Evolutionary conservation across 1,139 yeast genomes (phyloP).

Genomic region (Candida albicans): DNA sequence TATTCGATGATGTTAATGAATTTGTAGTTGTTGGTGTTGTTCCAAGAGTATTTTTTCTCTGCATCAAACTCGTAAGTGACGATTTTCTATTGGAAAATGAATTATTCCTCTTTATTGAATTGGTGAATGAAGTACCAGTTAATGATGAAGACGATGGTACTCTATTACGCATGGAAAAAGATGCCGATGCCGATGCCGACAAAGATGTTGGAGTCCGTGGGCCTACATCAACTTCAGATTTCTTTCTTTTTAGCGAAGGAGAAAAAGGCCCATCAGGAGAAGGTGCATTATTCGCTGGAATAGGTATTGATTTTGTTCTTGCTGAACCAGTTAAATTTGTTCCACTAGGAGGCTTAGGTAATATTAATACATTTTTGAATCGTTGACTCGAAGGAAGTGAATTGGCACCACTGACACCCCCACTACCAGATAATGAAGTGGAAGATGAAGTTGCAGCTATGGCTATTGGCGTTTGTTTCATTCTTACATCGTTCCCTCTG

Average conservation of each 20-base stretch:
- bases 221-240: constrained; percentile 31
- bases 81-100: constrained; percentile 21
- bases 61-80: constrained; percentile 12
- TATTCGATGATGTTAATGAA: constrained; percentile 31
- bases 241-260: constrained; percentile 41
- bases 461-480: constrained; percentile 7
- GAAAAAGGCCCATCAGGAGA: constrained; percentile 23
- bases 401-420: too few relatives aligned
- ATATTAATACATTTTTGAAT: constrained; percentile 42
- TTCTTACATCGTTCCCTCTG: constrained; percentile 6
- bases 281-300: constrained; percentile 9
- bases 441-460: constrained; percentile 11
- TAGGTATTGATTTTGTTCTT: constrained; percentile 15
- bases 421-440: constrained; percentile 12
- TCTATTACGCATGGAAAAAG: constrained; percentile 12
- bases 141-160: constrained; percentile 16
- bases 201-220: constrained; percentile 10
- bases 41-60: constrained; percentile 11
- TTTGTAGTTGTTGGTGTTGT: constrained; percentile 12
- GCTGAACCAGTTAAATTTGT: constrained; percentile 8
- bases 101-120: constrained; percentile 16
- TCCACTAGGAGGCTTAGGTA: constrained; percentile 38
- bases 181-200: constrained; percentile 9
- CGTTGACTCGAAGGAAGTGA: constrained; percentile 18
- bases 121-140: constrained; percentile 15